Percentiles rank a stretch among this genome's conserved stretches.
These are phyloP conservation scores for Colletotrichum karsti DNA, from an alignment of 2,329 filamentous ascomycete species.

Conservation along the genomic window DNA sequence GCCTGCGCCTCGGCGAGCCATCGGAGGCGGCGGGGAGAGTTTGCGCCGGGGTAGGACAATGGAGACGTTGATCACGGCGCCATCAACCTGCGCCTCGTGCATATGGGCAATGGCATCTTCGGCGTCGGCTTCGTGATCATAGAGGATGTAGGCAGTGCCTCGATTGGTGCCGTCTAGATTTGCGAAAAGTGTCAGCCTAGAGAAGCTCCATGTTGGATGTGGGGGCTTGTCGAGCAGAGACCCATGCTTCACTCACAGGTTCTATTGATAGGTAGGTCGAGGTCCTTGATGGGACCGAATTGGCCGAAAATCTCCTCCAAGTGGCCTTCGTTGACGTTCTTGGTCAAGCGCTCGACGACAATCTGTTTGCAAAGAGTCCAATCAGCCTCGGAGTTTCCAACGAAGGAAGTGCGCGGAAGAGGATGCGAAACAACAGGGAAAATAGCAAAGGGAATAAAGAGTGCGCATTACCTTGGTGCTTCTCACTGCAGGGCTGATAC, in stretches of 20 bases:
- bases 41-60: slow-evolving; percentile 87
- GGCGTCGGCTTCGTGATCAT: slow-evolving; percentile 78
- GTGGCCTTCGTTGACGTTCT: slow-evolving; percentile 91
- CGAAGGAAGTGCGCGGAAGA: background rate
- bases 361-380: slow-evolving; percentile 64
- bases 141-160: slow-evolving; percentile 93
- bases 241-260: slow-evolving; percentile 1
- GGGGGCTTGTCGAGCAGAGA: background rate
- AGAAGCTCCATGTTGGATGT: background rate
- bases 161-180: slow-evolving; percentile 83
- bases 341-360: slow-evolving; percentile 94
- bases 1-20: slow-evolving; percentile 69
- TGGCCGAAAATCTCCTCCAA: slow-evolving; percentile 90
- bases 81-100: slow-evolving; percentile 96
- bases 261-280: slow-evolving; percentile 90
- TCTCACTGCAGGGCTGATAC: slow-evolving; percentile 41
- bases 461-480: slow-evolving; percentile 60
- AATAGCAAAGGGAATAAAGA: slow-evolving; percentile 28
- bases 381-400: background rate
- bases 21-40: slow-evolving; percentile 82
- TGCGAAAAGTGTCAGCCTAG: slow-evolving; percentile 23
- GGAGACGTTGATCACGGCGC: slow-evolving; percentile 82
- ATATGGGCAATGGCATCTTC: slow-evolving; percentile 93
- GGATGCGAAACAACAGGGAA: background rate
- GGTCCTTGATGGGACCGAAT: slow-evolving; percentile 85